These are phyloP conservation scores for Pouteria campechiana DNA, from an alignment of 179 eudicot genomes.

Conservation along the genomic window DNA sequence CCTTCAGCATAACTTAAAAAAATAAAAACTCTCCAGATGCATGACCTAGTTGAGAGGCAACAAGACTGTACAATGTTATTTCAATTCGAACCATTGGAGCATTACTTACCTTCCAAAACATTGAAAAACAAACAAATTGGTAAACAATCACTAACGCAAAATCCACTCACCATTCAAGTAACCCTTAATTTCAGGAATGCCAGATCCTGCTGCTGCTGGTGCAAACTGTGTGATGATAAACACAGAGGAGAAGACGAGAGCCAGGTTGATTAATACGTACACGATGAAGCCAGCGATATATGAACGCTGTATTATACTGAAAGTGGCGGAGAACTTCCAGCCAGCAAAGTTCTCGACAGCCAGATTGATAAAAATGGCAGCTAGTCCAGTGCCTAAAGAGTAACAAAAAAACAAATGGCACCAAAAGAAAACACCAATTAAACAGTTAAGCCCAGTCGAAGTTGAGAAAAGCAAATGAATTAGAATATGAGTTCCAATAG, in stretches of 20 bases:
- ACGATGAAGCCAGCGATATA: conserved; percentile 78
- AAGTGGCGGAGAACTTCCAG: conserved; percentile 89
- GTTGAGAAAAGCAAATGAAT: no score
- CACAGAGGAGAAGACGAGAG: conserved; percentile 74
- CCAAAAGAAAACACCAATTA: neutral
- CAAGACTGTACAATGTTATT: no score
- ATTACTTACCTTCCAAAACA: no score
- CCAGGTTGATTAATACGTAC: conserved; percentile 70
- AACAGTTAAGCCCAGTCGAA: no score
- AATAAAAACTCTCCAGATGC: no score
- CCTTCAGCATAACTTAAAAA: no score
- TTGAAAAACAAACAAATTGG: no score
- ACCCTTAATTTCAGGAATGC: conserved; percentile 97
- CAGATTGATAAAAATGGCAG: conserved; percentile 88
- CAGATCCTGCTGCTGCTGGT: conserved; percentile 98
- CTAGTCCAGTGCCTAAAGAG: conserved; percentile 80
- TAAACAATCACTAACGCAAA: no score
- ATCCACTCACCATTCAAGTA: conserved; percentile 72
- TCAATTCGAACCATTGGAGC: no score
- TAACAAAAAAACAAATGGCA: conserved; percentile 3
- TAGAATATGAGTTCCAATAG: no score
- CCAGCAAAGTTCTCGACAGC: conserved; percentile 98
- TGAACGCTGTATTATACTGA: conserved; percentile 78
- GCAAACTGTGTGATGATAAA: conserved; percentile 83
- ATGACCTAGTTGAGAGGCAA: no score